phyloP scores from a whole-genome alignment of 306 rosid species.

The Vicia sativa region DNA sequence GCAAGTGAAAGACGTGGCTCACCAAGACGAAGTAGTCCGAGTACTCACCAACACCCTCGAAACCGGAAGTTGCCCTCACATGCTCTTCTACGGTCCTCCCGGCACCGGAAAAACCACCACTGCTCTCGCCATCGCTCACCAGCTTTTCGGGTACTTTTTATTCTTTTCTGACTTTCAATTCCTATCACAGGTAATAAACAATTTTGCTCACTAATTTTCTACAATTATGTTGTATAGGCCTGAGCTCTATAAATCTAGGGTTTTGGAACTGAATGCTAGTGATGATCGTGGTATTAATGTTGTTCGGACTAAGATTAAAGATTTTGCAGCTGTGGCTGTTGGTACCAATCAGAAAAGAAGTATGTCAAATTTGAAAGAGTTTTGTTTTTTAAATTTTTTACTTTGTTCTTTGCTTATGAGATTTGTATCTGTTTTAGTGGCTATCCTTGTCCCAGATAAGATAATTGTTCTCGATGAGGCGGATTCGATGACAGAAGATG shows the following conservation, averaged over 20 bases:
- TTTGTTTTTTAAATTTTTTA: neutral
- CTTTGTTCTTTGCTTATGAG: neutral
- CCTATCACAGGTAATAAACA: no score
- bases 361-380: conserved; percentile 19
- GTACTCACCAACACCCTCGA: conserved; percentile 91
- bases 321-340: conserved; percentile 89
- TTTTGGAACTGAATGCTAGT: conserved; percentile 94
- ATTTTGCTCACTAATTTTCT: neutral
- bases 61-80: conserved; percentile 82
- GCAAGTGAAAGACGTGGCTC: conserved; percentile 91
- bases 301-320: conserved; percentile 89
- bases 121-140: conserved; percentile 87
- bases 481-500: conserved; percentile 98
- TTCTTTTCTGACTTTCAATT: no score
- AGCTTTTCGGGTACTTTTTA: conserved; percentile 68
- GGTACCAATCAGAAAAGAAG: conserved; percentile 62
- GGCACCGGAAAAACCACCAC: conserved; percentile 97
- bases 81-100: conserved; percentile 96
- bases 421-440: conserved; percentile 50
- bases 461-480: conserved; percentile 96
- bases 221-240: conserved; percentile 51
- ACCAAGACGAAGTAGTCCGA: conserved; percentile 94
- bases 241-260: conserved; percentile 87
- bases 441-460: conserved; percentile 88
- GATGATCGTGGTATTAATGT: conserved; percentile 96